These are phyloP conservation scores for Russula sp. DNA, from an alignment of 768 basidiomycete species.

Conservation along the genomic window DNA sequence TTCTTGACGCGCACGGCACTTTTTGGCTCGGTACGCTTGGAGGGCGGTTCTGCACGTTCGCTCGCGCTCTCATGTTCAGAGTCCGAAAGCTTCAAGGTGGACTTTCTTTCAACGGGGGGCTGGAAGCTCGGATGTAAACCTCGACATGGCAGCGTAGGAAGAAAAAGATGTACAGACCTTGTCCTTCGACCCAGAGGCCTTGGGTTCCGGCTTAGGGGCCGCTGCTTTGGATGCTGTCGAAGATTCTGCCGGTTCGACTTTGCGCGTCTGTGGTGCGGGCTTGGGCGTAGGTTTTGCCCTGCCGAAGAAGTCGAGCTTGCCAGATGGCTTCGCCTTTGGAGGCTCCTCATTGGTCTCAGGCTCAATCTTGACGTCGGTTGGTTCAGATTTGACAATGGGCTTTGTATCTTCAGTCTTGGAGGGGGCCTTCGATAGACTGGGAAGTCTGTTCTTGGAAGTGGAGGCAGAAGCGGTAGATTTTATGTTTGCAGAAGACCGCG, in stretches of 20 bases:
- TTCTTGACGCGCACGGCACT: constrained; percentile 36
- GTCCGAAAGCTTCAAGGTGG: constrained; percentile 22
- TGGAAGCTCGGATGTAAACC: too few relatives aligned
- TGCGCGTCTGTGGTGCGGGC: constrained; percentile 5
- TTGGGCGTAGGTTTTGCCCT: constrained; percentile 19
- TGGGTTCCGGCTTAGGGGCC: constrained; percentile 8
- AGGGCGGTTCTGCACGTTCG: constrained; percentile 12
- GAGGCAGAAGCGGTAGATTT: constrained; percentile 8
- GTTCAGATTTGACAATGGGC: constrained; percentile 24
- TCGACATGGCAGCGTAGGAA: too few relatives aligned
- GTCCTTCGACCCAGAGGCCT: constrained; percentile 2
- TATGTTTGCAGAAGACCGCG: not conserved
- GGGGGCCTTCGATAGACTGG: constrained; percentile 14
- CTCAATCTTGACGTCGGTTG: constrained; percentile 25
- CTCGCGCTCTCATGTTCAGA: constrained; percentile 23
- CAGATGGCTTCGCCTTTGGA: constrained; percentile 33
- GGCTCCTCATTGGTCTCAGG: constrained; percentile 21
- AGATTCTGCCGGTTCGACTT: constrained; percentile 19
- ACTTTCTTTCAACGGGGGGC: too few relatives aligned
- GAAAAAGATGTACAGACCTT: too few relatives aligned
- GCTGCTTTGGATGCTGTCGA: constrained; percentile 9
- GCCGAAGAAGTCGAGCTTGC: constrained; percentile 47
- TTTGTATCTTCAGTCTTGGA: constrained; percentile 13
- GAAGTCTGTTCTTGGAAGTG: constrained; percentile 15
- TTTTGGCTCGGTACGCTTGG: constrained; percentile 11